Evolutionary conservation across 2,329 filamentous ascomycete genomes (phyloP).

Genomic region (Cadophora malorum): DNA sequence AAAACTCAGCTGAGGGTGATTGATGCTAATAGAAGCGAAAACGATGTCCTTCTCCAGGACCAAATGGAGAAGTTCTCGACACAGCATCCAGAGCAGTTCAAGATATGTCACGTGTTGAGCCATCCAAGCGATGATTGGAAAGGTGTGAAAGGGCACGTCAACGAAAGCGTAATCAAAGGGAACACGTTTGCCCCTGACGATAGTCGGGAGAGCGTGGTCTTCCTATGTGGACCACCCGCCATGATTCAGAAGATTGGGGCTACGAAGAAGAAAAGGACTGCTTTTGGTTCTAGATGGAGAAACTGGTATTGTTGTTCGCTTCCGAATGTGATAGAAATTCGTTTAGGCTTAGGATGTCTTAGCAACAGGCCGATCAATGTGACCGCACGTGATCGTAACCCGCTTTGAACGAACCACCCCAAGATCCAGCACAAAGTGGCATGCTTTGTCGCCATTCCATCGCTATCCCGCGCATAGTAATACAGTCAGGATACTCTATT

Average conservation of each 20-base stretch:
- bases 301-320: not conserved
- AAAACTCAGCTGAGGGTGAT: constrained; percentile 51
- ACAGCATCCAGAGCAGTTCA: constrained; percentile 48
- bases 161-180: constrained; percentile 50
- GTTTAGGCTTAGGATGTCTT: not conserved
- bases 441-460: no score
- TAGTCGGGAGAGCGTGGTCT: constrained; percentile 47
- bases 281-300: constrained; percentile 10
- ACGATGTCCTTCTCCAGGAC: constrained; percentile 53
- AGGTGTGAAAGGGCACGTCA: constrained; percentile 53
- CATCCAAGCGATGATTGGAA: constrained; percentile 53
- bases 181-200: constrained; percentile 49
- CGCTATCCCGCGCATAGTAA: not conserved
- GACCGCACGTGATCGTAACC: not conserved
- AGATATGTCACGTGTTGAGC: constrained; percentile 55
- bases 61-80: constrained; percentile 51
- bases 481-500: no score
- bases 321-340: not conserved
- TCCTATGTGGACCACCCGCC: constrained; percentile 56
- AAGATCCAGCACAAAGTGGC: not conserved
- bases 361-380: not conserved
- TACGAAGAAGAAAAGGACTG: constrained; percentile 22
- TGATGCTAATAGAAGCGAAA: constrained; percentile 56
- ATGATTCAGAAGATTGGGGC: constrained; percentile 53
- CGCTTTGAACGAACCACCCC: not conserved